Conservation (phyloP, 2,329 filamentous ascomycete genomes). For the Botrytis hyacinthi region DNA sequence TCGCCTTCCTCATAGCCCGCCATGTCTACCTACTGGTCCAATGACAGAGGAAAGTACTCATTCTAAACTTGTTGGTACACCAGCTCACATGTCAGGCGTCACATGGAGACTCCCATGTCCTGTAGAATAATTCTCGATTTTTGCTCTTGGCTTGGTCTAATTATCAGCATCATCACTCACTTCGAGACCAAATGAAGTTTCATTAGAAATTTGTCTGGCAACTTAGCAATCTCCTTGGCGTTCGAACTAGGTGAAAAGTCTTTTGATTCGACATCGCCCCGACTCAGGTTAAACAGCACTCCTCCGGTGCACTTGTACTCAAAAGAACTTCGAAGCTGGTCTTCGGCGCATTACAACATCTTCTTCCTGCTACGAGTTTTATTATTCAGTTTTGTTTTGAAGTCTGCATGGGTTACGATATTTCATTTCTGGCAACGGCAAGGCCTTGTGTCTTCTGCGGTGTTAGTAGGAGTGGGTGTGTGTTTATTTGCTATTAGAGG, state of each 20-base stretch:
- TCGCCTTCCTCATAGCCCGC: not conserved
- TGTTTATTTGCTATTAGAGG: not conserved
- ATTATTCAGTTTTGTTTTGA: not conserved
- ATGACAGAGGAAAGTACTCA: not conserved
- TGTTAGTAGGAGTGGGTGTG: not conserved
- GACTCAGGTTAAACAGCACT: not conserved
- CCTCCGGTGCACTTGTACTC: not conserved
- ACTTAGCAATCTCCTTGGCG: not conserved
- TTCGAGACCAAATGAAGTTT: not conserved
- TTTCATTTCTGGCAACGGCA: not conserved
- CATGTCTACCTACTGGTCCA: not conserved
- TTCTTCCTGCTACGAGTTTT: not conserved
- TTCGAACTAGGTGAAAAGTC: not conserved
- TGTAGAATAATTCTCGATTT: not conserved
- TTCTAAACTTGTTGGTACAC: not conserved
- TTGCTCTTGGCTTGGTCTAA: not conserved
- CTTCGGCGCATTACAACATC: not conserved
- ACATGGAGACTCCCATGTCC: not conserved
- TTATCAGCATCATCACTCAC: not conserved
- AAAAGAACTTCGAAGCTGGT: not conserved
- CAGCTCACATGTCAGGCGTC: not conserved
- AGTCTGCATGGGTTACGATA: not conserved
- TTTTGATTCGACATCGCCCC: too few species aligned
- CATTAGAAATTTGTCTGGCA: not conserved
- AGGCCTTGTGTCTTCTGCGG: not conserved